Conservation (phyloP, 1,284 basidiomycete genomes). For the Moniliella sp. region DNA sequence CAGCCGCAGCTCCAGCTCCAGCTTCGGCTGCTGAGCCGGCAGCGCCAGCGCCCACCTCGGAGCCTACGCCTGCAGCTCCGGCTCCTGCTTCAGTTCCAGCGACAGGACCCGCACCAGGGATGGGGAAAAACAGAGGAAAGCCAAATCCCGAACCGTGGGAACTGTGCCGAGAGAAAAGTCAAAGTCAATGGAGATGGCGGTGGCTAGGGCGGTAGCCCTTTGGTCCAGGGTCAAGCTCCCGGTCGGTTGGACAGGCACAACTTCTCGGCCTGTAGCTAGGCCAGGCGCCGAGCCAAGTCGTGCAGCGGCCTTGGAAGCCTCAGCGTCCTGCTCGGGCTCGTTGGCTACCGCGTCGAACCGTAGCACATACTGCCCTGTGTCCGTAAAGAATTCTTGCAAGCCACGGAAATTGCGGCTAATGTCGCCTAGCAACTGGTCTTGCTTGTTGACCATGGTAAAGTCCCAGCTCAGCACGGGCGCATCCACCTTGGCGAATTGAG, state of each 20-base stretch:
- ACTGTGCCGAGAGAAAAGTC: constrained; percentile 50
- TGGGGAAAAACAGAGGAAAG: constrained; percentile 12
- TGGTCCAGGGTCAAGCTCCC: constrained; percentile 49
- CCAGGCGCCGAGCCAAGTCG: too few relatives aligned
- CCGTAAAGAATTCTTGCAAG: constrained; percentile 48
- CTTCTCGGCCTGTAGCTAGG: constrained; percentile 5
- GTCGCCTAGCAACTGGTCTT: constrained; percentile 46
- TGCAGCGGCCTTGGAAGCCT: constrained; percentile 2
- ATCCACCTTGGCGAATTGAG: constrained; percentile 55
- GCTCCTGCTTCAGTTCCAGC: too few relatives aligned
- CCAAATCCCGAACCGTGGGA: constrained; percentile 28
- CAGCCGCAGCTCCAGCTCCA: background rate
- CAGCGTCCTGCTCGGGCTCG: constrained; percentile 6
- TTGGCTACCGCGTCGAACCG: constrained; percentile 9
- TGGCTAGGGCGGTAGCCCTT: constrained; percentile 45
- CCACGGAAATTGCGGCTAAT: constrained; percentile 36
- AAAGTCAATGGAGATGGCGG: constrained; percentile 39
- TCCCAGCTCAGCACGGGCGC: constrained; percentile 56
- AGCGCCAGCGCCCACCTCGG: too few relatives aligned
- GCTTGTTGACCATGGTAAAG: constrained; percentile 47
- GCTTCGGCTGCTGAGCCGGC: too few relatives aligned
- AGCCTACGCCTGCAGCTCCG: too few relatives aligned
- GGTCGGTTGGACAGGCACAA: constrained; percentile 10
- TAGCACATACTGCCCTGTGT: constrained; percentile 37
- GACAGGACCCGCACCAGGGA: background rate